Evolutionary conservation across 2,329 filamentous ascomycete species (phyloP), one percentile per base, ranked within the genome.

Genomic region (Albophoma yamanashiensis): DNA sequence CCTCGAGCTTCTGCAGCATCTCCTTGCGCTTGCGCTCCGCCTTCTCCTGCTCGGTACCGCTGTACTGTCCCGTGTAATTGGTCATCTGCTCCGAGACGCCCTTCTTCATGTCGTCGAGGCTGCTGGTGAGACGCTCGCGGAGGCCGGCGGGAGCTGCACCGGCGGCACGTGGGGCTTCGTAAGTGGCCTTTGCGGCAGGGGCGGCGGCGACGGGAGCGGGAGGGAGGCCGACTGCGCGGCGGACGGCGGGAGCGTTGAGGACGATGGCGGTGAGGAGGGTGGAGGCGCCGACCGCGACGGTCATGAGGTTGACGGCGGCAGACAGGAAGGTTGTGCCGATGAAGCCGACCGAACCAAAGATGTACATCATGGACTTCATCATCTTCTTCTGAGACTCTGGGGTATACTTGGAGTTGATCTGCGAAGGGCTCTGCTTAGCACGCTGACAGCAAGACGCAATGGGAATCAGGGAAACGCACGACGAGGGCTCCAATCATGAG

Each of bases 401-500:
- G 8, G 65, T 65, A 61, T 73, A 69, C 61, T 72, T 71, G 55
- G 66, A 62, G 62, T 74, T 75, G 63, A 77, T 62, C 76, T 78
- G 57, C 0, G 17, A 38, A 2, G 2, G 22, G 25, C 4, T 12
- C 8, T 15, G 42, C 2, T 38, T 4, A 58, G 40, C 15, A 31
- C 31, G 11, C 14, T 3, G 31, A 15, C 14, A 1, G 38, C 36
- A 20, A 8, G 11, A 15, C 22, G 2, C 22, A 9, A 6, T n/a
- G 20, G 2, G 4, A 4, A 22, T 5, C 4, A 22, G 31, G 50
- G 14, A 20, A 42, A 62, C 76, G 59, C 71, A 81, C 80, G 60
- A 78, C 79, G 60, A 91, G 75, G 57, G 84, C 80, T 36, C 77
- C 65, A 65, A 81, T 82, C 72, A 89, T 81, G 59, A 84, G 69